Evolutionary conservation across 805 yeast species (phyloP).

Genomic region (Wickerhamiella musiphila): DNA sequence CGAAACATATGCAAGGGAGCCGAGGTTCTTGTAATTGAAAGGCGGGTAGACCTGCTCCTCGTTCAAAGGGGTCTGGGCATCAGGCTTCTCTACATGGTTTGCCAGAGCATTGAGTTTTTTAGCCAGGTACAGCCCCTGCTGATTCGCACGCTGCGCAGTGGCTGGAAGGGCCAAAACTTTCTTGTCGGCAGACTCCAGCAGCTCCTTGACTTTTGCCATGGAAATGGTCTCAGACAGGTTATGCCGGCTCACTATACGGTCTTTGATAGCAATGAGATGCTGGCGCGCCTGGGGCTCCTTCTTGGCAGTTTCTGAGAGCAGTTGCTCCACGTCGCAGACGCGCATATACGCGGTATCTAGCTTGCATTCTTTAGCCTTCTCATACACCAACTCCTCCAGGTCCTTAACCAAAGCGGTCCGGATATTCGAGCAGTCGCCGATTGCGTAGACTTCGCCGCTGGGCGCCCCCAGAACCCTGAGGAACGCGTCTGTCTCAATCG

Average conservation of each 20-base stretch:
- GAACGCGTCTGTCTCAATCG: conserved; percentile 64
- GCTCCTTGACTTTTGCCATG: conserved; percentile 32
- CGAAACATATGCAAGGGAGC: conserved; percentile 52
- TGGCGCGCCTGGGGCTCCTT: conserved; percentile 15
- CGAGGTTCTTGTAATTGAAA: conserved; percentile 45
- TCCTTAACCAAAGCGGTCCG: conserved; percentile 42
- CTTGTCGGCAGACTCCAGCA: conserved; percentile 39
- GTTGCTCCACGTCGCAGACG: conserved; percentile 7
- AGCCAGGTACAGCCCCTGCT: conserved; percentile 52
- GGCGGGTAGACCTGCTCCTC: conserved; percentile 41
- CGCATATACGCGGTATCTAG: conserved; percentile 17
- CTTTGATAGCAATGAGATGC: conserved; percentile 12
- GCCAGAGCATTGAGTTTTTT: conserved; percentile 40
- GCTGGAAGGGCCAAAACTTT: conserved; percentile 55
- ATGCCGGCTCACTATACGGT: conserved; percentile 11
- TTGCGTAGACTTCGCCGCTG: conserved; percentile 48
- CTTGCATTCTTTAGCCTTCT: conserved; percentile 29
- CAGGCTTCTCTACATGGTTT: conserved; percentile 7
- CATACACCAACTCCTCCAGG: conserved; percentile 31
- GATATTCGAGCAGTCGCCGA: conserved; percentile 56
- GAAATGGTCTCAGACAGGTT: conserved; percentile 20
- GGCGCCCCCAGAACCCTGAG: conserved; percentile 54
- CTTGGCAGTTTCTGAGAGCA: conserved; percentile 8
- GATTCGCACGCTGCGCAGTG: conserved; percentile 58
- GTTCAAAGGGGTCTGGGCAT: conserved; percentile 29